These are phyloP conservation scores for Knoxia roxburghii DNA, from an alignment of 257 asterid species.

Conservation along the genomic window DNA sequence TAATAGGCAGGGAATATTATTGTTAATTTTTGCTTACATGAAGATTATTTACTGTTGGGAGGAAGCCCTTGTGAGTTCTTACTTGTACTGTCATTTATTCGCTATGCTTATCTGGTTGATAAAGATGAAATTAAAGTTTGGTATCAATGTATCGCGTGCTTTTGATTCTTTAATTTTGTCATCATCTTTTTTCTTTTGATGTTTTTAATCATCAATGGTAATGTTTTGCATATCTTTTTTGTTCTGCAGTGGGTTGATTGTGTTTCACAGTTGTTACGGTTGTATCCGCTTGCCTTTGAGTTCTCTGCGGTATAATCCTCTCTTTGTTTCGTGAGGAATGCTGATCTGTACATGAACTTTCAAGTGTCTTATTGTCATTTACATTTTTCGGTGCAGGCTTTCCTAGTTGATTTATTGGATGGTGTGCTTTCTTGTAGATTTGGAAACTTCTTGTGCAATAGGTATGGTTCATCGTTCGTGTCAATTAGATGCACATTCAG, in stretches of 20 bases:
- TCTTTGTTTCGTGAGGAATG: not conserved
- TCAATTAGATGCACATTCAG: not conserved
- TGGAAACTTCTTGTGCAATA: conserved; percentile 94
- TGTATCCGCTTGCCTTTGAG: conserved; percentile 93
- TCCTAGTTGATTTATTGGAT: conserved; percentile 84
- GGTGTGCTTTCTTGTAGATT: conserved; percentile 83
- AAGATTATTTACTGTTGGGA: not conserved
- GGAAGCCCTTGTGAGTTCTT: not conserved
- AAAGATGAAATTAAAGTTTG: not conserved
- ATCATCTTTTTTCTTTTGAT: conserved; percentile 7
- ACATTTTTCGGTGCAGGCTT: conserved; percentile 51
- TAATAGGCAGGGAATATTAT: not conserved
- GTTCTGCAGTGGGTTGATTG: conserved; percentile 87
- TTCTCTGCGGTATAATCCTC: conserved; percentile 77
- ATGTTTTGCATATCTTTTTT: conserved; percentile 7
- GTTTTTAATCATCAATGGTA: not conserved
- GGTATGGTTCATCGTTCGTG: conserved; percentile 37
- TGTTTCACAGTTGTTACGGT: conserved; percentile 77
- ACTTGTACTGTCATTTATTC: too few relatives aligned
- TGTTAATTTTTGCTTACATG: not conserved
- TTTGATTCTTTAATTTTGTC: too few relatives aligned
- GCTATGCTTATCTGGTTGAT: too few relatives aligned
- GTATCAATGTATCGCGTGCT: not conserved
- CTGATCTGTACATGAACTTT: not conserved
- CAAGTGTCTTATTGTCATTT: conserved; percentile 11